Evolutionary conservation across 768 basidiomycete species (phyloP), one percentile per base, ranked within the genome.

Genomic region (Stropharia rugosoannulata): DNA sequence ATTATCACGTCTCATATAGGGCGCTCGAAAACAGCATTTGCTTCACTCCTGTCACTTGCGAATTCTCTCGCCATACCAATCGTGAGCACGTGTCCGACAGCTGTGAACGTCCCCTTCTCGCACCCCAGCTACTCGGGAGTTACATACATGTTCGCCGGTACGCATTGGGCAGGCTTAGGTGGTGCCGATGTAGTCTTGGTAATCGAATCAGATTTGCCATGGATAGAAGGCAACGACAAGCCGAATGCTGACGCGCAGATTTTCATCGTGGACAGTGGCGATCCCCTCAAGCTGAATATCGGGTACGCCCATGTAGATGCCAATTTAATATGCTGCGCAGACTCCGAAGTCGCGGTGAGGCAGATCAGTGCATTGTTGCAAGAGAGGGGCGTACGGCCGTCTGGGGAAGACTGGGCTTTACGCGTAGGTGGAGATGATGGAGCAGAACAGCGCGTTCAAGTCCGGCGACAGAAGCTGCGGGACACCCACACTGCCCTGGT

Each of bases 1-100:
- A 83, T 90, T 54, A 76, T 90, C 46, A 84, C 85, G 2, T 84
- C 84, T 1, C 75, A 82, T 65, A 67, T 85, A 8, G 88, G 86
- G 1, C 78, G 86, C 5, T 83, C 85, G 56, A 69, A 67, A 2
- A 60, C 67, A 10, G 77, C 84, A 1, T 73, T 85, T 1, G 57
- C 68, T 0, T 68, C 75, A 1, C 79, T 90, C 6, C 56, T 68
- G 13, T 63, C 68, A 0, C 72, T 90, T 3, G 83, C 84, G 3
- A 73, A 70, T 16, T 60, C 74, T 1, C 77, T 88, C 43, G 74
- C 77, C 1, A 78, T 89, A 29, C 84, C 85, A 0, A 68, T 89
- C 40, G 76, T 81, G 56, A 65, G 76, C 9, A 68, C 78, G 8
- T 82, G 83, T 54, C 79, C 82, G 1, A 76, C 78, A 11, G 65